Percentiles rank a stretch among this genome's conserved stretches.
Conservation (phyloP, 176 grass and related monocot species). For the Raddia guianensis region DNA sequence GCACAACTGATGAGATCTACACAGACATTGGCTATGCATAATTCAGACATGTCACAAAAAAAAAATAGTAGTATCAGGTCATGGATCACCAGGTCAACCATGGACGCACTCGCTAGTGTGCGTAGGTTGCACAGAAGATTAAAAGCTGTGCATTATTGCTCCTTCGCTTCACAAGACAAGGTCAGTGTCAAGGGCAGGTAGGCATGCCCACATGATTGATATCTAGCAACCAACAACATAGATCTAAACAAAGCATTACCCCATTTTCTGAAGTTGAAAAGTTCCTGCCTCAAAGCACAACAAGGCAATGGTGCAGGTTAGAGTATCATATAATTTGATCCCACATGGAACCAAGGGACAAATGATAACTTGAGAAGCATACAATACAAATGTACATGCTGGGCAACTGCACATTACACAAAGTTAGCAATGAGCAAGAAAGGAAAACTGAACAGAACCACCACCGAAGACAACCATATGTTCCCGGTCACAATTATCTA, state of each 20-base stretch:
- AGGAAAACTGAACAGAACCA: neutral
- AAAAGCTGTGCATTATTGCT: slow-evolving; percentile 29
- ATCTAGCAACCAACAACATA: neutral
- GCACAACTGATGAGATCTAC: neutral
- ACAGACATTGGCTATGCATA: neutral
- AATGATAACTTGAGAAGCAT: neutral
- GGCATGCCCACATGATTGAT: neutral
- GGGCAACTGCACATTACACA: neutral
- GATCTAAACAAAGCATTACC: neutral
- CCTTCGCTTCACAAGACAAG: neutral
- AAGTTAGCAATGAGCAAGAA: neutral
- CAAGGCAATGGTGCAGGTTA: neutral
- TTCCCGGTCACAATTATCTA: slow-evolving; percentile 25
- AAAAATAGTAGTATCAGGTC: neutral
- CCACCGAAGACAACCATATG: slow-evolving; percentile 11
- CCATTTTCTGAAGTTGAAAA: neutral
- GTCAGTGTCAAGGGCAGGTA: neutral
- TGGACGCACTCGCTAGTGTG: neutral
- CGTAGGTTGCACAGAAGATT: neutral
- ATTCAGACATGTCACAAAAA: neutral
- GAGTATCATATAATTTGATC: neutral
- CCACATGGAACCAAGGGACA: neutral
- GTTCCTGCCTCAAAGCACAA: neutral
- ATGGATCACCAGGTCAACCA: slow-evolving; percentile 14
- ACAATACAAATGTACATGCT: neutral